These are phyloP conservation scores for Stachybotrys elegans DNA, from an alignment of 2,329 filamentous ascomycete genomes.

Conservation along the genomic window DNA sequence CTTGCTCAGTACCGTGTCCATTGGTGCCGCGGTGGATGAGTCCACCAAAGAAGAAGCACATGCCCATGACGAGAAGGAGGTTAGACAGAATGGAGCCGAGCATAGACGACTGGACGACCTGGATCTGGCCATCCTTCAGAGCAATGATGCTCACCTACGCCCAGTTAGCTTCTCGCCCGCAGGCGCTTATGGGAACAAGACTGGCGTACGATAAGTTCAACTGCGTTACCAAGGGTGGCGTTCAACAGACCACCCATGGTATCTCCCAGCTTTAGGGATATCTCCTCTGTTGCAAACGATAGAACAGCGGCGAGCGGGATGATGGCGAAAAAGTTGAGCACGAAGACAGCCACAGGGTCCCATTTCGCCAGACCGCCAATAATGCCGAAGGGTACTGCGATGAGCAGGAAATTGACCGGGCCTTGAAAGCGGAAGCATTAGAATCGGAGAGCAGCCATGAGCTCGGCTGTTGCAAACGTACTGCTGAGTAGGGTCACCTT, in stretches of 20 bases:
- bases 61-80: constrained; percentile 80
- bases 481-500: constrained; percentile 56
- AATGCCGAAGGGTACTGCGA: constrained; percentile 77
- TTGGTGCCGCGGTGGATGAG: too few relatives aligned
- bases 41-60: constrained; percentile 88
- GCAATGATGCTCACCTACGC: constrained; percentile 87
- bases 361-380: constrained; percentile 57
- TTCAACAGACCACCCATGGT: constrained; percentile 85
- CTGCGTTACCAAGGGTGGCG: constrained; percentile 88
- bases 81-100: constrained; percentile 92
- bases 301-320: constrained; percentile 84
- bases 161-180: too few relatives aligned
- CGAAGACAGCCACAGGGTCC: constrained; percentile 63
- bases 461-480: too few relatives aligned
- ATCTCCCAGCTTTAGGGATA: constrained; percentile 76
- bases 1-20: constrained; percentile 75
- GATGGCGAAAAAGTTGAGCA: constrained; percentile 91
- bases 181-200: too few relatives aligned
- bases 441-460: too few relatives aligned
- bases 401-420: constrained; percentile 77
- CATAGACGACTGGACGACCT: constrained; percentile 88
- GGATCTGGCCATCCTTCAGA: constrained; percentile 64
- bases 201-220: constrained; percentile 86
- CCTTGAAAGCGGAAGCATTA: too few relatives aligned
- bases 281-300: constrained; percentile 84